Percentiles rank a stretch among this genome's conserved stretches.
phyloP scores from a whole-genome alignment of 2,329 filamentous ascomycete species.

The Aspergillus floridensis region DNA sequence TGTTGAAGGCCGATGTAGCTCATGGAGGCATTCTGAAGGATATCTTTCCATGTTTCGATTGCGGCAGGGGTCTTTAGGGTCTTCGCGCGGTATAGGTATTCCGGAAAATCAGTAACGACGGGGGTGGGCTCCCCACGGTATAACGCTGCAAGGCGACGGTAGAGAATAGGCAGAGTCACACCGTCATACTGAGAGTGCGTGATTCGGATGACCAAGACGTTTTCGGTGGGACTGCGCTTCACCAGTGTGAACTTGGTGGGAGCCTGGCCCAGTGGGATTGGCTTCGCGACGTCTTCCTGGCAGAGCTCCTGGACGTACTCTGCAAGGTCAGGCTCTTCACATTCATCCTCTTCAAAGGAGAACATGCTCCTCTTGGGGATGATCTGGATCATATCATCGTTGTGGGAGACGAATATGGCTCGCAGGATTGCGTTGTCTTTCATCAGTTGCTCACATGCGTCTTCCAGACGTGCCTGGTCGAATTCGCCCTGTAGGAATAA shows the following conservation, averaged over 20 bases:
- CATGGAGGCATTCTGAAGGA: background rate
- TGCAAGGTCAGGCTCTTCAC: background rate
- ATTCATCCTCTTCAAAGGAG: background rate
- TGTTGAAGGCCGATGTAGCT: background rate
- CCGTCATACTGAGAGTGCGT: background rate
- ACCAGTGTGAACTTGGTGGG: background rate
- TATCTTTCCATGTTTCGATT: background rate
- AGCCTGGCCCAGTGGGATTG: background rate
- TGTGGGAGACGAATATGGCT: background rate
- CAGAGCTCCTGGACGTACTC: background rate
- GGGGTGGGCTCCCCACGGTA: background rate
- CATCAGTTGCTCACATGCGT: background rate
- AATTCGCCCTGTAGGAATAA: background rate
- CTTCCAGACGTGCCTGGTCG: background rate
- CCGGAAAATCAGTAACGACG: background rate
- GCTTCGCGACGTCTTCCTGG: background rate
- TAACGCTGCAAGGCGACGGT: background rate
- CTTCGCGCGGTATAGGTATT: background rate
- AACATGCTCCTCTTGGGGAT: background rate
- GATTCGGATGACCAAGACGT: background rate
- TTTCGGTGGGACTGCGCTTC: background rate
- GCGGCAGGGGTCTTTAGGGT: background rate
- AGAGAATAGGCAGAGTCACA: background rate
- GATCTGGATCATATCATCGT: background rate
- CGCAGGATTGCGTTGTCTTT: background rate